phyloP scores from a whole-genome alignment of 139 green algal genomes.

The Tetradesmus lagerheimii region DNA sequence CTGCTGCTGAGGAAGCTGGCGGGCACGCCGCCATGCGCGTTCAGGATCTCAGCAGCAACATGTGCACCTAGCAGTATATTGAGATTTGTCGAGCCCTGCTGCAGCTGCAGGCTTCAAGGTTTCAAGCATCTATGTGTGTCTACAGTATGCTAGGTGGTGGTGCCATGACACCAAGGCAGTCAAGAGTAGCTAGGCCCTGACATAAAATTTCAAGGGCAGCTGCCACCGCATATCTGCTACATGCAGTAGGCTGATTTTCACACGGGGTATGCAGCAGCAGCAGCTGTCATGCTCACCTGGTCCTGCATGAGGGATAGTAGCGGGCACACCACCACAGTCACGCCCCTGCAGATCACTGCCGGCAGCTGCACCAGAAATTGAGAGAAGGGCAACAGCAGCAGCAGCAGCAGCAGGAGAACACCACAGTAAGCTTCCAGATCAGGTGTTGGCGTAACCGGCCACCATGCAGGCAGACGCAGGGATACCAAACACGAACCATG shows the following conservation, averaged over 20 bases:
- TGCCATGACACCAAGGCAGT: too few relatives aligned
- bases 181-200: too few relatives aligned
- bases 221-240: too few relatives aligned
- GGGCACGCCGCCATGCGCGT: too few relatives aligned
- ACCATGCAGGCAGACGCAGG: too few relatives aligned
- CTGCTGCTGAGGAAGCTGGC: too few relatives aligned
- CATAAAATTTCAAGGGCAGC: too few relatives aligned
- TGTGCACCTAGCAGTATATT: background rate
- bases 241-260: background rate
- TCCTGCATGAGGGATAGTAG: slow-evolving; percentile 98
- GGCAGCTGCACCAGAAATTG: slow-evolving; percentile 73
- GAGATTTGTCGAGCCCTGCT: too few relatives aligned
- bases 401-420: background rate
- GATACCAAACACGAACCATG: background rate
- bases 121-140: too few relatives aligned
- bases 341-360: slow-evolving; percentile 77
- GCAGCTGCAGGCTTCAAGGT: too few relatives aligned
- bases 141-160: too few relatives aligned
- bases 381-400: background rate
- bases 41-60: background rate
- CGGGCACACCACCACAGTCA: slow-evolving; percentile 95
- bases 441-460: background rate
- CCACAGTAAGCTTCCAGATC: background rate
- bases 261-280: slow-evolving; percentile 2
- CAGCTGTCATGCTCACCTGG: slow-evolving; percentile 67